Evolutionary conservation across 2,329 filamentous ascomycete genomes (phyloP), one percentile per base, ranked within the genome.

Genomic region (Paracoccidioides lutzii): DNA sequence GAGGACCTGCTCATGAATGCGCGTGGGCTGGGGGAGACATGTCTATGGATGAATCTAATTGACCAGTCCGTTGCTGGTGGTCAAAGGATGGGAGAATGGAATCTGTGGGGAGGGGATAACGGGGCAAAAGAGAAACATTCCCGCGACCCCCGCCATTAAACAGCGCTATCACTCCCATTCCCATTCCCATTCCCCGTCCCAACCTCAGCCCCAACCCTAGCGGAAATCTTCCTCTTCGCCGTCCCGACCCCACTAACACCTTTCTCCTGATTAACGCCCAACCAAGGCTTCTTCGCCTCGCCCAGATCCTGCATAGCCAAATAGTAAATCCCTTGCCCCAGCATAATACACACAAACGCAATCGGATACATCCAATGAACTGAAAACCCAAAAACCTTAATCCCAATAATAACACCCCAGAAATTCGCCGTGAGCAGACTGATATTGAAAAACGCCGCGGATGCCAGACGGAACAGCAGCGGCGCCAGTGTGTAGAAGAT

Each of bases 391-490:
- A 98, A 95, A 51, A 97, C 87, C 67, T 84, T 80, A 62, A 94
- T 82, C 52, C 93, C 93, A 63, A 98, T 91, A 62, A 94, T 86
- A 59, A 95, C 86, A 61, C 90, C 90, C 93, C 93, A 98, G 75
- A 97, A 97, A 73, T 95, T 96, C 64, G 84, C 88, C 2, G 93
- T 97, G 58, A 98, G 77, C 61, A 98, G 76, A 6, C 87, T 91
- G 65, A 97, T 95, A 72, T 98, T 95, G 77, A 96, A 94, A 74
- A 98, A 96, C 22, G 90, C 91, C 2, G 93, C 93, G 14, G 82
- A 87, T 33, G 87, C 87, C 75, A 97, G 86, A 61, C 93, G 88
- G 72, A 97, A 84, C 60, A 98, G 79, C 55, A 97, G 74, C 0
- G 93, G 93, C 0, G 87, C 90, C 3, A 93, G 76, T 6, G 84